These are phyloP conservation scores for Pseudogymnoascus sp. DNA, from an alignment of 2,329 filamentous ascomycete genomes.

Conservation along the genomic window DNA sequence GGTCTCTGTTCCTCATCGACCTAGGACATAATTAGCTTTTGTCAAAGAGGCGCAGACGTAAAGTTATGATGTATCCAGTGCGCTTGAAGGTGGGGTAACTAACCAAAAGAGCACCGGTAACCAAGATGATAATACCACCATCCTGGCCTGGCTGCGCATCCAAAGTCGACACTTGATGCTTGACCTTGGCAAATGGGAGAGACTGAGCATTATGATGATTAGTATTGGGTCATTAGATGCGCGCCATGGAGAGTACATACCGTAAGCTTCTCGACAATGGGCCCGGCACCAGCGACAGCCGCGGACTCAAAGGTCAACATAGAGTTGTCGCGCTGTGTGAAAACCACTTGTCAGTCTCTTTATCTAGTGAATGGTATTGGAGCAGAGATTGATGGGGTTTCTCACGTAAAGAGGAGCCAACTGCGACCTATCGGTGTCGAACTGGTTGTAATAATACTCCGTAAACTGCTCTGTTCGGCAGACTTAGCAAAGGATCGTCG, in stretches of 20 bases:
- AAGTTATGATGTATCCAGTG: neutral
- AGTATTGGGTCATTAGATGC: neutral
- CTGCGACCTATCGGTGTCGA: constrained; percentile 60
- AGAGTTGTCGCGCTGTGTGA: constrained; percentile 61
- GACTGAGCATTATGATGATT: constrained; percentile 37
- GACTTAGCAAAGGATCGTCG: neutral
- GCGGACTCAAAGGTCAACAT: constrained; percentile 88
- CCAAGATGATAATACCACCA: constrained; percentile 69
- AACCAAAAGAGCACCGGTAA: constrained; percentile 81
- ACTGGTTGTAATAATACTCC: constrained; percentile 81
- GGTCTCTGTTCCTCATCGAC: constrained; percentile 77
- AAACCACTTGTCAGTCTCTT: constrained; percentile 10
- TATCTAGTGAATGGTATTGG: neutral
- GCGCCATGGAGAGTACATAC: constrained; percentile 41
- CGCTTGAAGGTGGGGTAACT: constrained; percentile 27
- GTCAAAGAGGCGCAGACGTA: neutral
- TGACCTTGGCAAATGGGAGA: constrained; percentile 73
- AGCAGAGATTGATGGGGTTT: constrained; percentile 11
- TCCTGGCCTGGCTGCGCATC: constrained; percentile 72
- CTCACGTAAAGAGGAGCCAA: constrained; percentile 75
- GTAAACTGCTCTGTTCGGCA: constrained; percentile 67
- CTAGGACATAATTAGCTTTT: constrained; percentile 38
- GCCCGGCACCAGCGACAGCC: constrained; percentile 51
- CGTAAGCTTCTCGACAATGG: constrained; percentile 71
- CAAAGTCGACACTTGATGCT: constrained; percentile 66